phyloP scores from a whole-genome alignment of 371 early-diverging fungal genomes.

The Mucor lusitanicus region DNA sequence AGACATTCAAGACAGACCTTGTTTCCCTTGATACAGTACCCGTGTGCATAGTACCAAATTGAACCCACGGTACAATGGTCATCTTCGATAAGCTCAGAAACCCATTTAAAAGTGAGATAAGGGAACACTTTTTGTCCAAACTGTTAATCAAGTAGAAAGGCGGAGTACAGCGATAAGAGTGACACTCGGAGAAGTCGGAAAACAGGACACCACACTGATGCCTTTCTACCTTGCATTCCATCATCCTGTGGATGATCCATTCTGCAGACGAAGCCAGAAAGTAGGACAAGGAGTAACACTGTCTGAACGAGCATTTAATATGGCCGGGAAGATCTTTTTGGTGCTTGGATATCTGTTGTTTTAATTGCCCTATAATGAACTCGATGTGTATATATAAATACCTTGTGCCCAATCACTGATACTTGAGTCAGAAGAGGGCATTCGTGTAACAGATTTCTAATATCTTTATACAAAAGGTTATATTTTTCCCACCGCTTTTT shows the following conservation, averaged over 20 bases:
- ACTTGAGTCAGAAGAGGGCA: conserved; percentile 20
- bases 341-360: neutral
- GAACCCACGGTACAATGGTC: neutral
- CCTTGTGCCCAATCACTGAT: conserved; percentile 4
- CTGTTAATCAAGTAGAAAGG: neutral
- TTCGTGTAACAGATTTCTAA: conserved; percentile 19
- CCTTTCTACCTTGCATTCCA: neutral
- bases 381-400: neutral
- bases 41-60: no score
- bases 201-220: neutral
- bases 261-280: neutral
- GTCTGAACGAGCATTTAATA: neutral
- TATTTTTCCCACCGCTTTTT: conserved; percentile 26
- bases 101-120: neutral
- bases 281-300: conserved; percentile 4
- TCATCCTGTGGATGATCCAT: neutral
- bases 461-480: conserved; percentile 7
- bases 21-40: no score
- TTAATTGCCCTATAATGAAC: neutral
- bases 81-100: neutral
- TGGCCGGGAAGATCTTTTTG: neutral
- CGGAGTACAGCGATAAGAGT: conserved; percentile 4
- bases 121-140: neutral
- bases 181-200: conserved; percentile 17
- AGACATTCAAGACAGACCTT: no score